These are phyloP conservation scores for Aulographum hederae DNA, from an alignment of 2,329 filamentous ascomycete species.

Conservation along the genomic window DNA sequence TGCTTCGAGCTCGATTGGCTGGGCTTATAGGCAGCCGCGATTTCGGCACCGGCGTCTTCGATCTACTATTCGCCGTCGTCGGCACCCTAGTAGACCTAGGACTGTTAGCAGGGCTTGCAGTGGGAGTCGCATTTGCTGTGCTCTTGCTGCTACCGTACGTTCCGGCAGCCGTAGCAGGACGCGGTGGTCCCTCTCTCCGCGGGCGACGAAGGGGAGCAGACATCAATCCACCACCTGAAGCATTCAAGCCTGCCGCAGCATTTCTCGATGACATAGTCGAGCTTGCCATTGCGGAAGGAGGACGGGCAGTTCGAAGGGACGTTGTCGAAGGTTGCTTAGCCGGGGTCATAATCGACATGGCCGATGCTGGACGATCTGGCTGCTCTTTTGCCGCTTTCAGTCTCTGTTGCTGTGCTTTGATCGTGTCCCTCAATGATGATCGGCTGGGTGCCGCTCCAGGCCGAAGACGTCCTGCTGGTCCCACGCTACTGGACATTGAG, in stretches of 20 bases:
- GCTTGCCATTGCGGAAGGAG: too few relatives aligned
- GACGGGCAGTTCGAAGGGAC: too few relatives aligned
- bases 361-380: slow-evolving; percentile 37
- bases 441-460: slow-evolving; percentile 23
- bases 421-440: slow-evolving; percentile 57
- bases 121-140: too few relatives aligned
- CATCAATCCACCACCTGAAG: slow-evolving; percentile 24
- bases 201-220: slow-evolving; percentile 41
- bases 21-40: slow-evolving; percentile 9
- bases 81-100: too few relatives aligned
- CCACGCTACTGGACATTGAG: slow-evolving; percentile 30
- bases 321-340: background rate
- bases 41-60: too few relatives aligned
- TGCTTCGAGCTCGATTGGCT: background rate
- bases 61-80: too few relatives aligned
- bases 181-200: slow-evolving; percentile 23
- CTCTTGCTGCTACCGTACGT: too few relatives aligned
- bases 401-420: slow-evolving; percentile 61
- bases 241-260: too few relatives aligned
- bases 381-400: slow-evolving; percentile 23
- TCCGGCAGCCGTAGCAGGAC: slow-evolving; percentile 37
- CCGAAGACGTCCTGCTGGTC: slow-evolving; percentile 24
- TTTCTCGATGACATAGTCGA: too few relatives aligned
- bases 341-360: slow-evolving; percentile 28
- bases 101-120: slow-evolving; percentile 25